Conservation (phyloP, 148 eudicot genomes). For the Camellia granthamiana region DNA sequence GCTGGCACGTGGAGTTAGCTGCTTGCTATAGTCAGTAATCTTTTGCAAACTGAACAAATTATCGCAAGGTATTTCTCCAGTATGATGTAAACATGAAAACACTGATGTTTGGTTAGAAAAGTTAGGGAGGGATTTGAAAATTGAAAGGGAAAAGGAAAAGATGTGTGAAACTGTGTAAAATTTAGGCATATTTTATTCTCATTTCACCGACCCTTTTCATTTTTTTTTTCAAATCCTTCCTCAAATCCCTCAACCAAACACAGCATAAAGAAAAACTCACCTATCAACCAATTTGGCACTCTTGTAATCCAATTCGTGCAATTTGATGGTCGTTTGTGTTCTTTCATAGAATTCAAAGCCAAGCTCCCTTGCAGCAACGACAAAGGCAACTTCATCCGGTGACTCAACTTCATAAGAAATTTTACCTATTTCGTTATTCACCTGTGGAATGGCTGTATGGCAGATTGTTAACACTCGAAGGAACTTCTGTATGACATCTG, state of each 20-base stretch:
- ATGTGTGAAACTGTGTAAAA: no score
- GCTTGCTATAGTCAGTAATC: neutral
- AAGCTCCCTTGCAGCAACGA: slow-evolving; percentile 54
- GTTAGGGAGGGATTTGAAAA: no score
- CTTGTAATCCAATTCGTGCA: slow-evolving; percentile 47
- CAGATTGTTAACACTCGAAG: slow-evolving; percentile 52
- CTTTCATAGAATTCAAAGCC: slow-evolving; percentile 56
- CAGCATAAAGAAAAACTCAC: slow-evolving; percentile 17
- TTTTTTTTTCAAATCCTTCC: no score
- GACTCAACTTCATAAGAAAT: slow-evolving; percentile 59
- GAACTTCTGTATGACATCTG: slow-evolving; percentile 44
- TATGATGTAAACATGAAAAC: neutral
- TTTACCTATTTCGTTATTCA: slow-evolving; percentile 34
- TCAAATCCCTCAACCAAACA: no score
- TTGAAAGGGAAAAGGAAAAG: no score
- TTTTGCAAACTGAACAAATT: neutral
- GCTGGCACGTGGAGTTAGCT: neutral
- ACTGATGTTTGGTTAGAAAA: neutral
- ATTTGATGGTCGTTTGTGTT: slow-evolving; percentile 40
- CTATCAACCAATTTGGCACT: slow-evolving; percentile 41
- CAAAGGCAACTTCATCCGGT: slow-evolving; percentile 69
- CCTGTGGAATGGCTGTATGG: slow-evolving; percentile 62
- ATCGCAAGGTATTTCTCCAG: neutral
- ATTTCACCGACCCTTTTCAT: no score
- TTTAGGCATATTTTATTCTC: no score